Conservation (phyloP, 2,329 filamentous ascomycete genomes). For the Diaporthe sp. region DNA sequence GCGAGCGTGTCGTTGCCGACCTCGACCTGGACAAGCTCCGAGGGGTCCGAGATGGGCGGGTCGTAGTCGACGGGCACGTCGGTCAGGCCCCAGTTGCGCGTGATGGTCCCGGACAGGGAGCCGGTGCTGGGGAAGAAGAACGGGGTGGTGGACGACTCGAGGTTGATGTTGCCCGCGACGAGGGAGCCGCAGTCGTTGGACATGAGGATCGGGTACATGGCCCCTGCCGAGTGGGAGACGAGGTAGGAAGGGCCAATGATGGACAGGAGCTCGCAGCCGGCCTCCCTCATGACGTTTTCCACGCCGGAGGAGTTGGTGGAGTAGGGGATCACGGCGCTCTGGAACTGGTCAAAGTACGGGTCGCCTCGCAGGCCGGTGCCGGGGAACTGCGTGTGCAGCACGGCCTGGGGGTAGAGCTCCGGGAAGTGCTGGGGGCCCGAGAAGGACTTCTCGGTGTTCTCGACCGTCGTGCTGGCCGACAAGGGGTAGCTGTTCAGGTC, state of each 20-base stretch:
- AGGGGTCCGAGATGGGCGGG: slow-evolving; percentile 45
- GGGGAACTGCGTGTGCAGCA: slow-evolving; percentile 52
- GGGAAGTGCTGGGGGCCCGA: slow-evolving; percentile 46
- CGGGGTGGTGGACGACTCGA: slow-evolving; percentile 50
- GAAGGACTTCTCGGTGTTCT: slow-evolving; percentile 48
- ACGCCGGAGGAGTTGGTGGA: slow-evolving; percentile 44
- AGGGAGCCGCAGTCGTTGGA: slow-evolving; percentile 48
- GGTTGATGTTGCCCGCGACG: slow-evolving; percentile 50
- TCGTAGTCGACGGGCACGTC: slow-evolving; percentile 50
- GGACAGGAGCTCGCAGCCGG: slow-evolving; percentile 45
- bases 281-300: slow-evolving; percentile 46
- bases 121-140: slow-evolving; percentile 46
- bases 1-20: slow-evolving; percentile 46
- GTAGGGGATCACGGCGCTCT: slow-evolving; percentile 57
- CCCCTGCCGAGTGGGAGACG: slow-evolving; percentile 47
- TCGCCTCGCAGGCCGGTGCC: slow-evolving; percentile 55
- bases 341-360: slow-evolving; percentile 62
- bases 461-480: slow-evolving; percentile 46
- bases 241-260: slow-evolving; percentile 49
- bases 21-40: slow-evolving; percentile 47
- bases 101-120: slow-evolving; percentile 32
- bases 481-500: slow-evolving; percentile 48
- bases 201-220: slow-evolving; percentile 47
- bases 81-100: slow-evolving; percentile 46
- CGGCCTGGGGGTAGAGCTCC: slow-evolving; percentile 50